These are phyloP conservation scores for Trifolium repens DNA, from an alignment of 306 rosid genomes.

Conservation along the genomic window DNA sequence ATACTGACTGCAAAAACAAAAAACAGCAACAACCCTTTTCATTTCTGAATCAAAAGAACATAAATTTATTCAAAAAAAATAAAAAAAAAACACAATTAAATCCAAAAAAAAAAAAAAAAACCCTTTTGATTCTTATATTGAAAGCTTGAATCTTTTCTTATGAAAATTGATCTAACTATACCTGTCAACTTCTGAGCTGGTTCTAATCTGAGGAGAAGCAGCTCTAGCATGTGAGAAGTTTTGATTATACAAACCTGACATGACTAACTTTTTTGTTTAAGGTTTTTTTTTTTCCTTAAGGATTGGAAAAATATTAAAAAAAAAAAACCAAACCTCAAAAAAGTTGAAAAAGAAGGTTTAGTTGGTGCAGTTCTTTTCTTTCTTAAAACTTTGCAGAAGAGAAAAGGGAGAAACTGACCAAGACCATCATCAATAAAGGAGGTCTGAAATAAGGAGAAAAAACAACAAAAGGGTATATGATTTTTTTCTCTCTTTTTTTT, in stretches of 20 bases:
- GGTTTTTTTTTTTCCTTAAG: slow-evolving; percentile 44
- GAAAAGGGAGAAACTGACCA: slow-evolving; percentile 63
- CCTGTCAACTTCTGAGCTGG: slow-evolving; percentile 86
- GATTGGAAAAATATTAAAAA: slow-evolving; percentile 56
- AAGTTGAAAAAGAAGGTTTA: slow-evolving; percentile 60
- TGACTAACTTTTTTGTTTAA: slow-evolving; percentile 39
- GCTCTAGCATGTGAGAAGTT: slow-evolving; percentile 98
- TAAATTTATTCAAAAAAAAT: slow-evolving; percentile 33
- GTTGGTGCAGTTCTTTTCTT: slow-evolving; percentile 52
- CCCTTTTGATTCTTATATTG: neutral
- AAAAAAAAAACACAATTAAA: slow-evolving; percentile 27
- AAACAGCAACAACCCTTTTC: slow-evolving; percentile 38
- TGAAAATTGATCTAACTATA: slow-evolving; percentile 42
- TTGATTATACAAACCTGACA: slow-evolving; percentile 94
- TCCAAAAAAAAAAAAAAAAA: slow-evolving; percentile 9
- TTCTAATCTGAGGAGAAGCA: slow-evolving; percentile 95
- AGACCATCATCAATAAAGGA: slow-evolving; percentile 62
- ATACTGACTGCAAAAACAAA: slow-evolving; percentile 67
- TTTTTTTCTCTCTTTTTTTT: slow-evolving; percentile 39
- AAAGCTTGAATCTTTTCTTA: slow-evolving; percentile 24
- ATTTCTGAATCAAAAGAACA: slow-evolving; percentile 50
- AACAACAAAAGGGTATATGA: slow-evolving; percentile 46
- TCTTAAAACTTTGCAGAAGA: slow-evolving; percentile 49
- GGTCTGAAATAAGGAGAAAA: slow-evolving; percentile 48
- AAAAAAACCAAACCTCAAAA: slow-evolving; percentile 6